Percentiles rank a stretch among this genome's conserved stretches.
phyloP scores from a whole-genome alignment of 495 filamentous ascomycete genomes.

The Neurospora sp. region DNA sequence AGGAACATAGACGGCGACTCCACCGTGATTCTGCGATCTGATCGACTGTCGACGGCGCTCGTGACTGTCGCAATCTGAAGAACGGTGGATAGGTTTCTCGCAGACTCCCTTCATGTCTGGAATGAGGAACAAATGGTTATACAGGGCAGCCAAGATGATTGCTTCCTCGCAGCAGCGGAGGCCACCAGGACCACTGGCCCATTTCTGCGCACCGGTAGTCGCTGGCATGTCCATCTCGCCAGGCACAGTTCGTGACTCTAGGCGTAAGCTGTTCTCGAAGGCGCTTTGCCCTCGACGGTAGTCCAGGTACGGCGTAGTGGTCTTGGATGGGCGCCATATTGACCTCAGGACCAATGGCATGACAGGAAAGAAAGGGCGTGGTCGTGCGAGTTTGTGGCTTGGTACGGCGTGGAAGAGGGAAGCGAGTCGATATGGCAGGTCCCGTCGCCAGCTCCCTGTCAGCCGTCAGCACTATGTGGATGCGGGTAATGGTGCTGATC shows the following conservation, averaged over 20 bases:
- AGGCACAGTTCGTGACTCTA: neutral
- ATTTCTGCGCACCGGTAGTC: neutral
- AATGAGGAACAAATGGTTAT: neutral
- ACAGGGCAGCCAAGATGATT: neutral
- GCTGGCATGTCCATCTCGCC: neutral
- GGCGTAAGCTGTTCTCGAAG: neutral
- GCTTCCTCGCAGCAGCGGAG: neutral
- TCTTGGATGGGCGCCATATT: neutral
- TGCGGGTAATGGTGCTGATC: neutral
- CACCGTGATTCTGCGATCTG: neutral
- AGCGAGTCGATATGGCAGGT: neutral
- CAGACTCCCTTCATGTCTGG: neutral
- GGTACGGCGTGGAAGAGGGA: neutral
- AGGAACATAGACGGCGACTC: neutral
- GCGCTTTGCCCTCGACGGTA: neutral
- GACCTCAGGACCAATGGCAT: neutral
- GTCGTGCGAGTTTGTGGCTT: neutral
- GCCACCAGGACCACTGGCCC: neutral
- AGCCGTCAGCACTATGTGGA: neutral
- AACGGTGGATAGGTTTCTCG: neutral
- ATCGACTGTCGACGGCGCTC: neutral
- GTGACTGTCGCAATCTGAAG: neutral
- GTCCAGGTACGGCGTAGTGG: neutral
- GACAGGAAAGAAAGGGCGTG: neutral
- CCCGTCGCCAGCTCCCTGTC: slow-evolving; percentile 4